Conservation (phyloP, 306 rosid genomes). For the Sesbania bispinosa region DNA sequence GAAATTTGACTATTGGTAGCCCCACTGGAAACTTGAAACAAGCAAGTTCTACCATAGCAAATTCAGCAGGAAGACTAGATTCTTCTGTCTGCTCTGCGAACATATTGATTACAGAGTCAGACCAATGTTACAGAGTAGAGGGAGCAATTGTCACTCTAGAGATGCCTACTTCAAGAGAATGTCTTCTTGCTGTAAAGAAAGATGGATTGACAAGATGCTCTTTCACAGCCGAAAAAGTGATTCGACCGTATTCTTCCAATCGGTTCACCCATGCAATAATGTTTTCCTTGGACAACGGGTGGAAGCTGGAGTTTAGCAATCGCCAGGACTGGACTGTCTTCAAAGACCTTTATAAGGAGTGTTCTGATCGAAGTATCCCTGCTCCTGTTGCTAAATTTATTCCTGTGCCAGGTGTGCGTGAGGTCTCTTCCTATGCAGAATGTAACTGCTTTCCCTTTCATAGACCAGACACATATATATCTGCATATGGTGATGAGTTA, state of each 20-base stretch:
- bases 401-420: constrained; percentile 70
- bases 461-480: constrained; percentile 58
- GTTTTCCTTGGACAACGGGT: constrained; percentile 46
- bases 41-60: background rate
- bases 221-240: constrained; percentile 55
- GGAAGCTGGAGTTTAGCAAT: constrained; percentile 71
- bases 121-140: constrained; percentile 54
- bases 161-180: constrained; percentile 45
- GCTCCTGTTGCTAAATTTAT: constrained; percentile 39
- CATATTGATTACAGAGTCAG: constrained; percentile 52
- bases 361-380: constrained; percentile 50
- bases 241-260: constrained; percentile 51
- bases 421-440: constrained; percentile 46
- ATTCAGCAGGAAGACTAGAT: constrained; percentile 21
- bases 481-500: constrained; percentile 52
- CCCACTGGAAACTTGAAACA: constrained; percentile 26
- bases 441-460: constrained; percentile 25
- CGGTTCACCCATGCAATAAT: constrained; percentile 48
- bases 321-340: constrained; percentile 55
- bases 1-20: constrained; percentile 23
- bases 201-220: constrained; percentile 48
- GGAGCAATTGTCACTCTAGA: constrained; percentile 49
- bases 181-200: constrained; percentile 67
- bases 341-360: constrained; percentile 72
- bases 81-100: constrained; percentile 49